Percentiles rank a stretch among this genome's conserved stretches.
Evolutionary conservation across 352 stramenopile species (phyloP).

Genomic region (Phytopythium ostracodes): DNA sequence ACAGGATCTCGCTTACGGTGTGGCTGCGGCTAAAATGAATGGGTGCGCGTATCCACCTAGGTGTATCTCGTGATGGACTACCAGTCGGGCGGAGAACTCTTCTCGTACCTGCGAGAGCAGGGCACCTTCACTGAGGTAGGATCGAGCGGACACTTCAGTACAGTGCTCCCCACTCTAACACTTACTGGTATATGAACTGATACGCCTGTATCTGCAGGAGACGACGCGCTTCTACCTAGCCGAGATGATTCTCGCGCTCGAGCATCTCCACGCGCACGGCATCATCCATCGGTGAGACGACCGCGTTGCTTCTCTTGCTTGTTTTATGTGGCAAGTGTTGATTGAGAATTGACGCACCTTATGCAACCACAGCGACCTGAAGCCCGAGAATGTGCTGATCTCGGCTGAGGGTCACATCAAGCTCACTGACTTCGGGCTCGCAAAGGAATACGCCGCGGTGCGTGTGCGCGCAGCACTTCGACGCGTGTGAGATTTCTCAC

Average conservation of each 20-base stretch:
- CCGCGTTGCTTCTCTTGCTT: neutral
- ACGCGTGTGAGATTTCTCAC: neutral
- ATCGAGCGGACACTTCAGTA: neutral
- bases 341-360: neutral
- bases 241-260: slow-evolving; percentile 81
- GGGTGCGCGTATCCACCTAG: slow-evolving; percentile 12
- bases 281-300: slow-evolving; percentile 75
- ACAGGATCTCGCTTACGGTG: neutral
- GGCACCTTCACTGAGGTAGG: slow-evolving; percentile 62
- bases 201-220: slow-evolving; percentile 25
- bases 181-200: neutral
- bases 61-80: slow-evolving; percentile 81
- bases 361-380: slow-evolving; percentile 59
- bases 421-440: slow-evolving; percentile 90
- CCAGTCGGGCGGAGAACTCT: slow-evolving; percentile 75
- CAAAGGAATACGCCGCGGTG: slow-evolving; percentile 62
- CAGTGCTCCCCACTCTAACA: neutral
- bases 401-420: slow-evolving; percentile 87
- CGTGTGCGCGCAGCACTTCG: neutral
- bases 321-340: neutral
- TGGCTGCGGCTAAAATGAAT: neutral
- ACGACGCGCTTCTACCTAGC: slow-evolving; percentile 73
- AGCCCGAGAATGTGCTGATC: slow-evolving; percentile 92
- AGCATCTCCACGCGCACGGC: slow-evolving; percentile 73
- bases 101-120: slow-evolving; percentile 65